Evolutionary conservation across 305 asterid species (phyloP).

Genomic region (Plantago coronopus): DNA sequence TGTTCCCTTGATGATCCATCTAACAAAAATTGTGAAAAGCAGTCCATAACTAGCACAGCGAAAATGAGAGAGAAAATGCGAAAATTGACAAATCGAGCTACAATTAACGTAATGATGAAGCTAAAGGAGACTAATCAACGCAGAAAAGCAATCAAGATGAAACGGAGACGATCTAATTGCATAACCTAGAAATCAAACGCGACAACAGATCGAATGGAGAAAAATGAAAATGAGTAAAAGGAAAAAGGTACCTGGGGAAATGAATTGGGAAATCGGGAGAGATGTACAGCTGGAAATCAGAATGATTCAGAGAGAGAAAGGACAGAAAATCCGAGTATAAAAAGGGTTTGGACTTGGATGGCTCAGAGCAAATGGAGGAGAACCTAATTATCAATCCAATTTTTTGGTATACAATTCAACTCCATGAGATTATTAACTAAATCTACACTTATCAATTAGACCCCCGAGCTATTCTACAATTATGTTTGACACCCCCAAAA

Average conservation of each 20-base stretch:
- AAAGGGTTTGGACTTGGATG: slow-evolving; percentile 9
- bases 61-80: background rate
- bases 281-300: slow-evolving; percentile 1
- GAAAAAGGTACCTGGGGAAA: slow-evolving; percentile 11
- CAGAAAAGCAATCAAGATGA: background rate
- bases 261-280: slow-evolving; percentile 18
- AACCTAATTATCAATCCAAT: slow-evolving; percentile 12
- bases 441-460: too few relatives aligned
- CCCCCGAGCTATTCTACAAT: too few relatives aligned
- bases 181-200: slow-evolving; percentile 13
- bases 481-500: too few relatives aligned
- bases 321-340: slow-evolving; percentile 3
- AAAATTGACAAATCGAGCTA: background rate
- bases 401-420: background rate
- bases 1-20: too few relatives aligned
- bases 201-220: slow-evolving; percentile 4
- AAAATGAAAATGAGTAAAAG: background rate
- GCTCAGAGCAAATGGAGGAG: slow-evolving; percentile 11
- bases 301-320: slow-evolving; percentile 9
- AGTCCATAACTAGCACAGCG: background rate
- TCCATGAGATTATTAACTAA: too few relatives aligned
- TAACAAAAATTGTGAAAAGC: too few relatives aligned
- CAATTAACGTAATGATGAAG: background rate
- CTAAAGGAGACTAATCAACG: slow-evolving; percentile 3
- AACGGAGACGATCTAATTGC: slow-evolving; percentile 28